Evolutionary conservation across 2,329 filamentous ascomycete species (phyloP).

Genomic region (Colletotrichum liaoningense): DNA sequence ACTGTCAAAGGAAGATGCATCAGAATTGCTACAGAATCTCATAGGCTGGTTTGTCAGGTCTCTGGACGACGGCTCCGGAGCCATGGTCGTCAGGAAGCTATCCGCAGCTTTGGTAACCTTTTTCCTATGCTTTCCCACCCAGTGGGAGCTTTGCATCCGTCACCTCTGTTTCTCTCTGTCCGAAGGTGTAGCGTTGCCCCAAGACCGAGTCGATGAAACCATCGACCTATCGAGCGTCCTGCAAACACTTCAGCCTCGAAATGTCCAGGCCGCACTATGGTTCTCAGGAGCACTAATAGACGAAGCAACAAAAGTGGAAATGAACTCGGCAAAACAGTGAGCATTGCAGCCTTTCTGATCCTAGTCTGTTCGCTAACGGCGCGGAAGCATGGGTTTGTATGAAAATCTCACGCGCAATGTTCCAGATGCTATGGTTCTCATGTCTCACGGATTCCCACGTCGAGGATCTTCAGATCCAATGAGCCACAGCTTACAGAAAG

Average conservation of each 20-base stretch:
- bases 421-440: constrained; percentile 52
- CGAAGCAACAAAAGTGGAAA: constrained; percentile 75
- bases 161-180: constrained; percentile 64
- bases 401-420: constrained; percentile 53
- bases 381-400: constrained; percentile 50
- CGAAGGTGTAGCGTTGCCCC: constrained; percentile 39
- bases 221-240: constrained; percentile 58
- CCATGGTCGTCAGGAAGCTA: constrained; percentile 78
- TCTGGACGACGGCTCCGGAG: constrained; percentile 61
- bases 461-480: constrained; percentile 38
- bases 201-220: constrained; percentile 40
- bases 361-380: background rate
- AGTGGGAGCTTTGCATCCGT: constrained; percentile 74
- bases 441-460: constrained; percentile 49
- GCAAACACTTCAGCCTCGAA: constrained; percentile 57
- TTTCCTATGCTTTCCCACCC: constrained; percentile 76
- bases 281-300: constrained; percentile 74
- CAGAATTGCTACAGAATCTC: constrained; percentile 69
- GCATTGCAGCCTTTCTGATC: constrained; percentile 34
- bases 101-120: constrained; percentile 82
- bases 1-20: constrained; percentile 67
- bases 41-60: constrained; percentile 72
- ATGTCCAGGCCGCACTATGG: constrained; percentile 71
- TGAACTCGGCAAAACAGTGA: constrained; percentile 68
- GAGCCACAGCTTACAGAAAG: constrained; percentile 55